phyloP scores from a whole-genome alignment of 2,329 filamentous ascomycete species.

The Onygenales sp. region DNA sequence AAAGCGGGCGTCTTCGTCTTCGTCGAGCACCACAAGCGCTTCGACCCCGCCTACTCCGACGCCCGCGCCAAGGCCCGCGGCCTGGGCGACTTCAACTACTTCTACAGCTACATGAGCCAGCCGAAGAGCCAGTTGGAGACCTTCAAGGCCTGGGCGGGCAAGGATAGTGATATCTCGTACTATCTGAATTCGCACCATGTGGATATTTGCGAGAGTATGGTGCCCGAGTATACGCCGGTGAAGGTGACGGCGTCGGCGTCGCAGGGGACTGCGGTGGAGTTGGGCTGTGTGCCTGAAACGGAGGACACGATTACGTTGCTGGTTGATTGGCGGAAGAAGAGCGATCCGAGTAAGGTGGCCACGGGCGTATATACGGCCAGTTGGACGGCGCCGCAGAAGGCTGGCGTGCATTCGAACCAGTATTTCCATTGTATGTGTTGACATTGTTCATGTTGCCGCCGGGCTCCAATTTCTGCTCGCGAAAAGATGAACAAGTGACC shows the following conservation, averaged over 20 bases:
- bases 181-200: conserved; percentile 94
- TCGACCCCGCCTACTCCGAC: conserved; percentile 85
- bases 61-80: conserved; percentile 65
- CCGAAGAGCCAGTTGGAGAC: conserved; percentile 86
- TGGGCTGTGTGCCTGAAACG: conserved; percentile 71
- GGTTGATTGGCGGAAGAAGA: conserved; percentile 74
- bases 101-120: conserved; percentile 94
- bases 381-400: conserved; percentile 87
- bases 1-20: conserved; percentile 79
- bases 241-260: conserved; percentile 72
- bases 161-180: conserved; percentile 88
- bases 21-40: conserved; percentile 95
- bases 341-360: conserved; percentile 59
- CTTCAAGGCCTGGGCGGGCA: conserved; percentile 88
- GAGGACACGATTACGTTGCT: conserved; percentile 91
- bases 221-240: conserved; percentile 67
- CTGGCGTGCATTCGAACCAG: conserved; percentile 92
- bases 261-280: conserved; percentile 64
- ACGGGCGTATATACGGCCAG: conserved; percentile 89
- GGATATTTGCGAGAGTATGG: conserved; percentile 88
- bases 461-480: background rate
- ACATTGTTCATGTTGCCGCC: background rate
- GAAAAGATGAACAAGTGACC: background rate
- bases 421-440: conserved; percentile 67
- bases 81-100: conserved; percentile 95